Conservation (phyloP, 768 basidiomycete species). For the Clathrus columnatus region DNA sequence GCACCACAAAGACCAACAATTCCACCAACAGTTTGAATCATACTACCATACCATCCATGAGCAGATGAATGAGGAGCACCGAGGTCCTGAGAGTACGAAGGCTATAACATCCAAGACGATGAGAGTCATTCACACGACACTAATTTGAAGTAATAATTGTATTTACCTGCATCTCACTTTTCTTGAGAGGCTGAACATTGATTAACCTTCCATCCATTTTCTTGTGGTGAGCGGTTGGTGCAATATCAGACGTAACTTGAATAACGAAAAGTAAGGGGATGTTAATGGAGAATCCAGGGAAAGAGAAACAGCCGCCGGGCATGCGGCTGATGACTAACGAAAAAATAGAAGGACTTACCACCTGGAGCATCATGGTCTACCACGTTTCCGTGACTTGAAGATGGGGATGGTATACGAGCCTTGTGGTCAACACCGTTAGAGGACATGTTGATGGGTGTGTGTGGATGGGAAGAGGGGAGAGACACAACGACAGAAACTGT, state of each 20-base stretch:
- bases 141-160: not conserved
- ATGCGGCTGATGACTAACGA: too few relatives aligned
- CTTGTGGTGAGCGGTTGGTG: conserved; percentile 12
- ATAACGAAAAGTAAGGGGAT: not conserved
- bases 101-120: conserved; percentile 57
- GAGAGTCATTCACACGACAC: not conserved
- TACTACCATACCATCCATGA: conserved; percentile 80
- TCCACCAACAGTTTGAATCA: conserved; percentile 62
- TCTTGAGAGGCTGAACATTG: conserved; percentile 76
- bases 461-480: not conserved
- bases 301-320: not conserved
- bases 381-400: conserved; percentile 42
- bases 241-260: conserved; percentile 4
- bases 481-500: too few relatives aligned
- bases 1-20: conserved; percentile 64
- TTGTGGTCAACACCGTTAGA: conserved; percentile 25
- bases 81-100: conserved; percentile 86
- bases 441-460: conserved; percentile 6
- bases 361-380: conserved; percentile 63
- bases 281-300: conserved; percentile 1
- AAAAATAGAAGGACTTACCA: conserved; percentile 34
- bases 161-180: conserved; percentile 78
- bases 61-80: conserved; percentile 66
- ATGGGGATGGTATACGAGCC: conserved; percentile 39
- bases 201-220: conserved; percentile 39